phyloP scores from a whole-genome alignment of 78 protist species.

The Tieghemostelium lacteum region DNA sequence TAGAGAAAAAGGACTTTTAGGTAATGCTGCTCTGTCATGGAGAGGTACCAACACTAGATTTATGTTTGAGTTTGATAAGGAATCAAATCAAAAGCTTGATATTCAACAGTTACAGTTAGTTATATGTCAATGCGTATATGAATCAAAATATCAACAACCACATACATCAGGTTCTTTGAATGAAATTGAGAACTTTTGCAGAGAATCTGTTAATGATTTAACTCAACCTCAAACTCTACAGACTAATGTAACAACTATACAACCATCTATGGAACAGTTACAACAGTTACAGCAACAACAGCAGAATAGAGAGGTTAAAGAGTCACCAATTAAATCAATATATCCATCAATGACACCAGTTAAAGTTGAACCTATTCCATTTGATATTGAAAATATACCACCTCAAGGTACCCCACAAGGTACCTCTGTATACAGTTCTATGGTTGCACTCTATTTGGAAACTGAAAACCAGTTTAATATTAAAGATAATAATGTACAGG shows the following conservation, averaged over 20 bases:
- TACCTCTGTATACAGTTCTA: too few relatives aligned
- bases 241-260: constrained; percentile 27
- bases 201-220: neutral
- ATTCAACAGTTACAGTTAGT: neutral
- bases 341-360: neutral
- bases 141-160: constrained; percentile 28
- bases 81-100: constrained; percentile 4
- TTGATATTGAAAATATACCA: neutral
- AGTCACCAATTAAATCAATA: neutral
- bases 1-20: constrained; percentile 42
- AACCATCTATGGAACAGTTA: constrained; percentile 8
- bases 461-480: constrained; percentile 12
- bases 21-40: constrained; percentile 30
- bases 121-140: constrained; percentile 52
- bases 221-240: neutral
- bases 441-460: constrained; percentile 45
- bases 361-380: neutral
- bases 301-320: neutral
- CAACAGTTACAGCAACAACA: neutral
- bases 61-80: constrained; percentile 45
- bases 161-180: constrained; percentile 11
- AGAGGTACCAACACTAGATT: constrained; percentile 60
- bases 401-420: too few relatives aligned
- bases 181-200: constrained; percentile 41
- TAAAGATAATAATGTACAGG: constrained; percentile 22